Base-by-base conservation (phyloP, 1,284 basidiomycete genomes). In the Porogramme epimiltina region DNA sequence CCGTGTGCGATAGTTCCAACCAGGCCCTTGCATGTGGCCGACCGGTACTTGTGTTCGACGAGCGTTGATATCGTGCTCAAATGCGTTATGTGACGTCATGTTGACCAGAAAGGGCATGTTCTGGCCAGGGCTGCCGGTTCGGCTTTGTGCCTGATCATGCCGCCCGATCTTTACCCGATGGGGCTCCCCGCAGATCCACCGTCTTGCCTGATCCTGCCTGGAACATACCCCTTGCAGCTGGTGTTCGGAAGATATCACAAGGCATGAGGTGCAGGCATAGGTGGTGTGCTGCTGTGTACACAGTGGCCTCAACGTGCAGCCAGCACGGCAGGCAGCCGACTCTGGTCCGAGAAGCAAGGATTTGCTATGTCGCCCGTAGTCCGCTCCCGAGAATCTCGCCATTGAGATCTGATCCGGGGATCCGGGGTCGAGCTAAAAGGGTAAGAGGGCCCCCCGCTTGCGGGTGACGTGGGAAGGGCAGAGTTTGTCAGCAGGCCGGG, bases 401-500 rank as follows among this genome's bases (percentile, higher is more conserved):
- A 36, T 2, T 46, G 23, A 34, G 38, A 57, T 57, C 55, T 54
- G 54, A 54, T 51, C 51, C 51, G 49, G 37, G 20, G 22, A 34
- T 36, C 40, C 51, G 49, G 45, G 16, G 26, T n/a, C n/a, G 15
- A n/a, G 6, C 34, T 41, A 3, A 20, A 45, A 31, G 20, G 2
- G 34, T 51, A 26, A 56, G 49, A 49, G 19, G 20, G 19, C 46
- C 18, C 19, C 52, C 57, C 38, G 37, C 3, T 20, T 36, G 3
- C 4, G 34, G 56, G 38, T 23, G 20, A 24, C 38, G 51, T 56
- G 54, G 47, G 57, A 59, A 49, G 18, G 51, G 16, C 38, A 42
- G 47, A 47, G 44, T 56, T 54, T 51, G 57, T 59, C 57, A 59
- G 54, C 57, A 33, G 38, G 9, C 9, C 34, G 34, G n/a, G 9